Base-by-base conservation (phyloP, 2,329 filamentous ascomycete genomes). In the Ophiostoma quercus region DNA sequence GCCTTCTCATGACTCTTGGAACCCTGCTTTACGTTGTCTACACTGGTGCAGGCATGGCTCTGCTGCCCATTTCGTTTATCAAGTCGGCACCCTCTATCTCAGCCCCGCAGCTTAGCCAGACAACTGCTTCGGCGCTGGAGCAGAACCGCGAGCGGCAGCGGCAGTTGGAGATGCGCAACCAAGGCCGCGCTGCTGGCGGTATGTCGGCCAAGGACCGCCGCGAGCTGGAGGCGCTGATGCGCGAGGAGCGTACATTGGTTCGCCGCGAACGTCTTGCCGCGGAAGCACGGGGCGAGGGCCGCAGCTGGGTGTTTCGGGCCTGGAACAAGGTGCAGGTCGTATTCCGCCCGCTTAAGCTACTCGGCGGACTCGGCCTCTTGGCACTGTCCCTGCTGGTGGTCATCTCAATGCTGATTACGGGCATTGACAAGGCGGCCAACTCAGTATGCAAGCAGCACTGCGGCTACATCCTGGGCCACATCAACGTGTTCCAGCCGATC, bases 371-470 rank as follows among this genome's bases (percentile, higher is more conserved):
- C 67, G 74, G 96, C 0, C 81, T 98, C 2, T 84, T 97, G 41
- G 74, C 92, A 1, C 78, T 97, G 29, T 85, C 92, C 0, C 79
- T 97, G 16, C 74, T 96, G 60, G 85, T 96, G 74, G 96, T 92
- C 85, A 85, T 90, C 9, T 96, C 92, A 14, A 98, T 99, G 92
- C 85, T 98, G 74, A 91, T 98, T 77, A 98, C 94, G 0, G 91
- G 89, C 74, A 93, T 98, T 76, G 95, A 99, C 85, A 98, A 98
- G 82, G 92, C 93, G 47, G 94, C 91, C 79, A 97, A 98, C 82
- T 97, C 94, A 3, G 82, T 96, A 73, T 99, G 95, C 85, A 94
- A 95, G 78, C 83, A 88, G 71, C 89, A 88, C 75, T 99, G 95
- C 77, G 95, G 95, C 72, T 99, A 97, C 80, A 91, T 98, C 67